Evolutionary conservation across 164 flowering plant genomes (phyloP), one percentile per base, ranked within the genome.

Genomic region (Stephania yunnanensis): DNA sequence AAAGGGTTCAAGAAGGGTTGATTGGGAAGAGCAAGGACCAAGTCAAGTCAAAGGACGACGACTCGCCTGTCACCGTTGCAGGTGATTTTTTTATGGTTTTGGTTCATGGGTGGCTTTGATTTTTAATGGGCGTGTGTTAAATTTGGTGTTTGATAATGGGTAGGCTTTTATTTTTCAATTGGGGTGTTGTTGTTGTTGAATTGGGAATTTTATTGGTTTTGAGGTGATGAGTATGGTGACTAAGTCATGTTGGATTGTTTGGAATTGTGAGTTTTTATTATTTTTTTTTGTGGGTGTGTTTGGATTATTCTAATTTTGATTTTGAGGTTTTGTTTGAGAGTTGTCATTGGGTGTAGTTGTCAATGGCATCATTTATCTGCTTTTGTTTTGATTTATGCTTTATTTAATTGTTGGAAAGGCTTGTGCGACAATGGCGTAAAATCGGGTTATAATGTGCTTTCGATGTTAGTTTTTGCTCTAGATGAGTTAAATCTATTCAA

Each of bases 61-160:
- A 86, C 80, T 90, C 93, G 58, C 92, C 85, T 69, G 92, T 91
- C 71, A 91, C 92, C 45, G 85, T 91, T 77, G 93, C 92, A 44
- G 95, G 93, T 91, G 78, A 72, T 50, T 25, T 31, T 29, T 70
- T 20, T 5, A 7, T 29, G 11, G 10, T 12, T 50, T 10, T 6
- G 42, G 30, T 20, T 63, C 7, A 30, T 45, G 0, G 42, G 42
- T 36, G 42, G 48, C 10, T 58, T 50, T n/a, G 11, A 12, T 42
- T 12, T 10, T 29, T 71, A 7, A 15, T 76, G 53, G 71, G 15
- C 30, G 3, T 53, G 25, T 66, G 10, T 55, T 50, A 9, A 71
- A 36, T 71, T 68, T 48, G 72, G 70, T 67, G 17, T 44, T 69
- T 67, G 68, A 7, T 52, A 29, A 58, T 67, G 58, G 69, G 71